phyloP scores from a whole-genome alignment of 2,329 filamentous ascomycete genomes.

The Blastomyces parvus region DNA sequence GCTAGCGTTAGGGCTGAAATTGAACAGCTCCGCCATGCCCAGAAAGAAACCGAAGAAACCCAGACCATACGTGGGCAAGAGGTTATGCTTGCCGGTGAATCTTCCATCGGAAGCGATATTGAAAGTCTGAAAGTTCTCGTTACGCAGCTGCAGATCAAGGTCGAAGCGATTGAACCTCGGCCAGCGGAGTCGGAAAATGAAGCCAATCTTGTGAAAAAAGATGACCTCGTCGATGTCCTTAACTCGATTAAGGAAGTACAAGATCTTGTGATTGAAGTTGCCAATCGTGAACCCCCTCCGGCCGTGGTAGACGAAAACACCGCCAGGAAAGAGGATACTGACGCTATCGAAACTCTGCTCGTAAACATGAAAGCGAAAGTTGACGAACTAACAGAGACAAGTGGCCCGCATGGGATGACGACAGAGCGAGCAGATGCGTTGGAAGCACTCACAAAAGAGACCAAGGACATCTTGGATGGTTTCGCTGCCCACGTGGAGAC shows the following conservation, averaged over 20 bases:
- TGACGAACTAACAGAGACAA: slow-evolving; percentile 60
- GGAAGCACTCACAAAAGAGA: slow-evolving; percentile 62
- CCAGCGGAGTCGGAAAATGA: slow-evolving; percentile 30
- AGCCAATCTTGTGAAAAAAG: slow-evolving; percentile 38
- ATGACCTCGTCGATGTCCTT: slow-evolving; percentile 40
- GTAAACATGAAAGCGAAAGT: slow-evolving; percentile 81
- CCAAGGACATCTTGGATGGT: slow-evolving; percentile 61
- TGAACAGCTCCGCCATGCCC: slow-evolving; percentile 58
- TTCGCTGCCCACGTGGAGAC: slow-evolving; percentile 58
- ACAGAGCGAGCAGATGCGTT: slow-evolving; percentile 52
- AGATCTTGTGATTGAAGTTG: slow-evolving; percentile 46
- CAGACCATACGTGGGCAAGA: slow-evolving; percentile 44
- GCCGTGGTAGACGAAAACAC: slow-evolving; percentile 39
- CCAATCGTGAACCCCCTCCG: slow-evolving; percentile 15
- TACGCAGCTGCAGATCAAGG: slow-evolving; percentile 70
- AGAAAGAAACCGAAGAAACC: slow-evolving; percentile 42
- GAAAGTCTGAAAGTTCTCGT: slow-evolving; percentile 79
- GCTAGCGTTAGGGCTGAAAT: slow-evolving; percentile 68
- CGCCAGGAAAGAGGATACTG: slow-evolving; percentile 71
- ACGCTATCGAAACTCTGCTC: slow-evolving; percentile 82
- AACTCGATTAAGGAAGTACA: slow-evolving; percentile 45
- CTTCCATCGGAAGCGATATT: slow-evolving; percentile 57
- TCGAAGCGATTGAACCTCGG: slow-evolving; percentile 62
- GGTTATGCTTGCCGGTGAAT: slow-evolving; percentile 48
- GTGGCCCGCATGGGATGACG: slow-evolving; percentile 55